Evolutionary conservation across 495 filamentous ascomycete genomes (phyloP).

Genomic region (Penicillium diatomitis): DNA sequence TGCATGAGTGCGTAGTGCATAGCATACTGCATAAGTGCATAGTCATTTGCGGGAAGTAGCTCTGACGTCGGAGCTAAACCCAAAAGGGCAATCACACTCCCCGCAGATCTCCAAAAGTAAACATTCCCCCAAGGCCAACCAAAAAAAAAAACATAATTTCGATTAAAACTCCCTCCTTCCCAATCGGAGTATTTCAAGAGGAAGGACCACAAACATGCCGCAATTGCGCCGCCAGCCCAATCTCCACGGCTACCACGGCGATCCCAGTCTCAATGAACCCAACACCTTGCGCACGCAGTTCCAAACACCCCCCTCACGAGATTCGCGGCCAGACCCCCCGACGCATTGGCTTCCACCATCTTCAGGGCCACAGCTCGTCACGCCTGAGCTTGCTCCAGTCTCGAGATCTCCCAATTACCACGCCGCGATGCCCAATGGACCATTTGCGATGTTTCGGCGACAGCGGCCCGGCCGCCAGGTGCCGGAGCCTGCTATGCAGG

Average conservation of each 20-base stretch:
- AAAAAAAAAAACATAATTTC: conserved; percentile 5
- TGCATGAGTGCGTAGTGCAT: not conserved
- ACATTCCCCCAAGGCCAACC: not conserved
- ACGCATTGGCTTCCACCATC: conserved; percentile 26
- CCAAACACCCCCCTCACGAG: conserved; percentile 29
- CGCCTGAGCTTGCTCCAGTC: conserved; percentile 12
- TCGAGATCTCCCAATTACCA: conserved; percentile 4
- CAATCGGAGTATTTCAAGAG: not conserved
- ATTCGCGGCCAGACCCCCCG: conserved; percentile 19
- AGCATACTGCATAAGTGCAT: no score
- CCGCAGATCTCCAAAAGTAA: not conserved
- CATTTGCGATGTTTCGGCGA: conserved; percentile 29
- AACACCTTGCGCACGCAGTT: conserved; percentile 22
- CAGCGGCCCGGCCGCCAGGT: conserved; percentile 13
- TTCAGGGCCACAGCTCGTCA: conserved; percentile 17
- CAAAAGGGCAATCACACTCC: conserved; percentile 12
- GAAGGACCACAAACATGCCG: conserved; percentile 8
- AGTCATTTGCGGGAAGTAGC: not conserved
- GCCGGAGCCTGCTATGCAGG: conserved; percentile 5
- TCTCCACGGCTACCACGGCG: conserved; percentile 4
- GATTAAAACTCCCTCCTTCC: not conserved
- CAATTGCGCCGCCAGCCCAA: conserved; percentile 19
- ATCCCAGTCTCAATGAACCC: conserved; percentile 4
- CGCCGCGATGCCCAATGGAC: conserved; percentile 18
- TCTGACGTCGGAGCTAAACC: conserved; percentile 5